phyloP scores from a whole-genome alignment of 2,329 filamentous ascomycete species.

The Arthrobotrys conoides region DNA sequence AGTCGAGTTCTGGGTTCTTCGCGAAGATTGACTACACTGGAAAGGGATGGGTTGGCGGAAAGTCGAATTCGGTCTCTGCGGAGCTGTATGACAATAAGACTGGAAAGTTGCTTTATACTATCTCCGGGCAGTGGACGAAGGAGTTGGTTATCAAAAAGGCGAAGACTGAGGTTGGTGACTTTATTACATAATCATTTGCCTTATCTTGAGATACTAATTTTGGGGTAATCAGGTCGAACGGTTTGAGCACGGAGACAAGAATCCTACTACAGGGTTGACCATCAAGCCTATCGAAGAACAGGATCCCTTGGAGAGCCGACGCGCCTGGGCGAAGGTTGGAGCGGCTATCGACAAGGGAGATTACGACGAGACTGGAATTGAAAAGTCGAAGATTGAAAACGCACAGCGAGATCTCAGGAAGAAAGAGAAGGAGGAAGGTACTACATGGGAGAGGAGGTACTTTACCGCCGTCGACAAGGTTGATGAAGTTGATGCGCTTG shows the following conservation, averaged over 20 bases:
- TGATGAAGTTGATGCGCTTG: conserved; percentile 68
- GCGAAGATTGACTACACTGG: conserved; percentile 93
- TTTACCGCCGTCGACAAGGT: conserved; percentile 75
- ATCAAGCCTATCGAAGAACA: conserved; percentile 82
- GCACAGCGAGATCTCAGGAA: conserved; percentile 83
- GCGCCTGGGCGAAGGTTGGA: conserved; percentile 89
- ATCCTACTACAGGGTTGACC: conserved; percentile 76
- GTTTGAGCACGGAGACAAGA: conserved; percentile 73
- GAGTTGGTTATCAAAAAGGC: conserved; percentile 80
- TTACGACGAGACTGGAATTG: conserved; percentile 81
- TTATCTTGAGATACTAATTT: conserved; percentile 60
- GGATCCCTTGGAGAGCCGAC: conserved; percentile 86
- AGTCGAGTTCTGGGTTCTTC: conserved; percentile 86
- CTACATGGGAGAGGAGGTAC: conserved; percentile 85
- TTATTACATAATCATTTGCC: not conserved
- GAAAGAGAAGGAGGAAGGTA: conserved; percentile 80
- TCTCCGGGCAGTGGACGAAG: conserved; percentile 91
- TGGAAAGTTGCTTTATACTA: conserved; percentile 81
- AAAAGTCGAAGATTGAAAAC: conserved; percentile 92
- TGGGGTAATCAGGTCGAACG: conserved; percentile 69
- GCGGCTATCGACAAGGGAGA: conserved; percentile 84
- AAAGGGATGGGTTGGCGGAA: conserved; percentile 93
- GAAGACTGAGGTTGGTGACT: conserved; percentile 42
- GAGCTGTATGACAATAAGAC: conserved; percentile 78
- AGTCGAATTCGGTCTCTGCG: conserved; percentile 91